Conservation (phyloP, 768 basidiomycete genomes). For the Scleroderma bovista region DNA sequence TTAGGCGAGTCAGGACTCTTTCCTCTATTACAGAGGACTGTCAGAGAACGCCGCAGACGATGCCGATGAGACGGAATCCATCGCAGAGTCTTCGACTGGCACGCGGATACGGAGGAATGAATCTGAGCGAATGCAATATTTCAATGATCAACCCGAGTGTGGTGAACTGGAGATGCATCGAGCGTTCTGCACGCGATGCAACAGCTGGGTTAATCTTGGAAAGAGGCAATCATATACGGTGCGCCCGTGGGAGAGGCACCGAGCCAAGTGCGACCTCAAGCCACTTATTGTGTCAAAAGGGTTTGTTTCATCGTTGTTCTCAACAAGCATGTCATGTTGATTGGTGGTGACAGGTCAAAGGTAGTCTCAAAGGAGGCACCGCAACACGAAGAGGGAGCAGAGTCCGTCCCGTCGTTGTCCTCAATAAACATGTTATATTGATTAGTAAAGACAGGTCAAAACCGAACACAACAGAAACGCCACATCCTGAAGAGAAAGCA, state of each 20-base stretch:
- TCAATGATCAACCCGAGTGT: constrained; percentile 57
- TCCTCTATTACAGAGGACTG: neutral
- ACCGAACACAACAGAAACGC: constrained; percentile 2
- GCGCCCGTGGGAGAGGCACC: constrained; percentile 57
- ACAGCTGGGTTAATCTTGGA: constrained; percentile 52
- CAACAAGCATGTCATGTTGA: constrained; percentile 3
- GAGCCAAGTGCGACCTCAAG: constrained; percentile 47
- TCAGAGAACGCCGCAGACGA: constrained; percentile 21
- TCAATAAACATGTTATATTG: constrained; percentile 2
- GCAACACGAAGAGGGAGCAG: constrained; percentile 12
- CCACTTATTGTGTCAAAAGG: constrained; percentile 20
- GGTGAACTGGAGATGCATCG: constrained; percentile 50
- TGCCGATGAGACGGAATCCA: constrained; percentile 40
- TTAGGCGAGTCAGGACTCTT: neutral
- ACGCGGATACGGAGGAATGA: constrained; percentile 50
- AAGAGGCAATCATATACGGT: constrained; percentile 51
- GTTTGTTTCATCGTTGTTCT: constrained; percentile 22
- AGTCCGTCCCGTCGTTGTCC: constrained; percentile 25
- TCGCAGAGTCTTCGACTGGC: constrained; percentile 48
- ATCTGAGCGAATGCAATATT: constrained; percentile 57
- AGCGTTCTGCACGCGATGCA: constrained; percentile 55
- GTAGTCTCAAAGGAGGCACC: constrained; percentile 2
- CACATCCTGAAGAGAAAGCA: constrained; percentile 9
- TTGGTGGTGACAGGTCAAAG: constrained; percentile 1
- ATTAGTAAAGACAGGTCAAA: constrained; percentile 1